phyloP scores from a whole-genome alignment of 2,329 filamentous ascomycete genomes.

The Colletotrichum camelliae region DNA sequence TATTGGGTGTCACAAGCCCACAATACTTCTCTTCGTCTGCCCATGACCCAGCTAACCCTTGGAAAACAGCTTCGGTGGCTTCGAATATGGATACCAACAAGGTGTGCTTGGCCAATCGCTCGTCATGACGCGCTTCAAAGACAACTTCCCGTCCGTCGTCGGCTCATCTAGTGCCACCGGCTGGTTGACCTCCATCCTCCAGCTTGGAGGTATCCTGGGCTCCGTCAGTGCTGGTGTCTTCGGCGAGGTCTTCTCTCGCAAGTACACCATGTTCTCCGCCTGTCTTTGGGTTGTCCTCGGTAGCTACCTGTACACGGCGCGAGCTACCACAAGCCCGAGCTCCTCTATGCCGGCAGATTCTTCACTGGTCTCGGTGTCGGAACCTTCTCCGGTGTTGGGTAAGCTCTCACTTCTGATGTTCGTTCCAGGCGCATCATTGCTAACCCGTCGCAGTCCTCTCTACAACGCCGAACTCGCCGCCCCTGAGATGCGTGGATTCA shows the following conservation, averaged over 20 bases:
- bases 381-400: constrained; percentile 47
- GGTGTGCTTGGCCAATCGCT: constrained; percentile 58
- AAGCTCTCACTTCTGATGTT: background rate
- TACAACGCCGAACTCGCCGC: constrained; percentile 61
- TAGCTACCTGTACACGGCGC: constrained; percentile 50
- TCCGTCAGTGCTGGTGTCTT: constrained; percentile 52
- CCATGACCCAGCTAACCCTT: background rate
- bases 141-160: constrained; percentile 54
- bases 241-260: constrained; percentile 53
- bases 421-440: background rate
- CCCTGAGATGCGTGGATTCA: constrained; percentile 69
- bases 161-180: constrained; percentile 51
- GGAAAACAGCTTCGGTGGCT: constrained; percentile 48
- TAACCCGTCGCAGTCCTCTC: constrained; percentile 34
- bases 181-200: constrained; percentile 57
- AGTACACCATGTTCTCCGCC: constrained; percentile 57
- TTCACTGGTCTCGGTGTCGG: constrained; percentile 56
- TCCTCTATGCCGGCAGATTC: constrained; percentile 54
- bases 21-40: fast-evolving
- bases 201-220: constrained; percentile 54
- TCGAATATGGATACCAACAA: constrained; percentile 60
- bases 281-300: constrained; percentile 52
- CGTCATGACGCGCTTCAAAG: constrained; percentile 55
- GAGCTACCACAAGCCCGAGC: constrained; percentile 37
- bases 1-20: constrained; percentile 33